Conservation (phyloP, 208 protist genomes). For the Spongospora subterranea region DNA sequence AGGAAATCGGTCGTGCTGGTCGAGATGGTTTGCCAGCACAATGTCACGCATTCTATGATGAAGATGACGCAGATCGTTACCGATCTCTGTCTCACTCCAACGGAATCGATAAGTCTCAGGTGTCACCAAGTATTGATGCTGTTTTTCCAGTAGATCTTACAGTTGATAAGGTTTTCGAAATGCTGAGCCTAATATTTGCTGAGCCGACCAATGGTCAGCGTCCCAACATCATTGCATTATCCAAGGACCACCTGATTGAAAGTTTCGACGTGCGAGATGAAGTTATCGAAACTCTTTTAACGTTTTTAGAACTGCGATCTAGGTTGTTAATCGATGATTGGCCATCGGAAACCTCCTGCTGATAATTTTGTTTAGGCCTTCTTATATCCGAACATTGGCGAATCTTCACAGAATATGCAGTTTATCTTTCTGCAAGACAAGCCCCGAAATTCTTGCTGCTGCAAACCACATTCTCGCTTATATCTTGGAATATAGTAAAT, state of each 20-base stretch:
- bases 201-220: not conserved
- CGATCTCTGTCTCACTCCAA: conserved; percentile 13
- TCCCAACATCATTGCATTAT: not conserved
- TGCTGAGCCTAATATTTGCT: not conserved
- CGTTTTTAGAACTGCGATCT: not conserved
- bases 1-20: conserved; percentile 41
- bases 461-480: not conserved
- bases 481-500: not conserved
- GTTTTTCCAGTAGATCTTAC: not conserved
- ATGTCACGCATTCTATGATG: conserved; percentile 47
- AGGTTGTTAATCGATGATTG: not conserved
- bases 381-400: not conserved
- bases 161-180: not conserved
- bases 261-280: not conserved
- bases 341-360: too few relatives aligned
- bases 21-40: conserved; percentile 7
- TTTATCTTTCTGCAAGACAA: not conserved
- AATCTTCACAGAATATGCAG: not conserved
- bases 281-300: conserved; percentile 19
- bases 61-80: conserved; percentile 36
- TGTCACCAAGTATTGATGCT: not conserved
- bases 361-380: too few relatives aligned
- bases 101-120: not conserved
- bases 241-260: not conserved
- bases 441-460: not conserved